Evolutionary conservation across 345 rosid species (phyloP), one percentile per base, ranked within the genome.

Genomic region (Boechera divaricarpa): DNA sequence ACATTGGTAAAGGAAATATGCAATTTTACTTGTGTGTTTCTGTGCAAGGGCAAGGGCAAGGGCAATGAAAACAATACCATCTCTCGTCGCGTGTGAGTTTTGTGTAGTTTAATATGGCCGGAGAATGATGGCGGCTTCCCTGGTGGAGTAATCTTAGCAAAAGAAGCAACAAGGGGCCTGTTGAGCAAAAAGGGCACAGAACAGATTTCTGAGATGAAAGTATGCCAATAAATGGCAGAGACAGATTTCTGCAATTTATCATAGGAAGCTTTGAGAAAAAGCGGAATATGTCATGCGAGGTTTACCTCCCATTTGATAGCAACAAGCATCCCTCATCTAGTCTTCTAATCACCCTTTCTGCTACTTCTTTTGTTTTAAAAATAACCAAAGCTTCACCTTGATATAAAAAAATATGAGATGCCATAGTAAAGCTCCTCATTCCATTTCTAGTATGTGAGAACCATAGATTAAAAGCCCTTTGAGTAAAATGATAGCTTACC

Each of bases 321-420:
- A 90, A 36, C 63, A 95, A 82, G 81, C 97, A 95, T 61, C 83
- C 83, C 55, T 85, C 76, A 15, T 85, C 79, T 76, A 93, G 79
- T 78, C 84, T 83, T 41, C 12, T n/a, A 60, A 88, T 57, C 32
- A 79, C 87, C 59, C 28, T 82, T 84, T 83, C 82, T 44, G 99
- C 91, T 10, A 77, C 85, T 77, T 89, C 90, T 85, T 73, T 88
- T 47, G 86, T 82, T 72, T 79, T 85, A 63, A 95, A 88, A 79
- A 90, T 85, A 69, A 83, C 87, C 79, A 87, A 81, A 69, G 97
- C 98, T 83, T 84, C 86, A 78, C 96, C 99, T 96, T 52, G 67
- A 74, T 60, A 56, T 80, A 45, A 64, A 77, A 63, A 69, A 56
- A 52, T 66, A 35, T 41, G 57, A 59, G 77, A 59, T 72, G 57